Conservation (phyloP, 768 basidiomycete species). For the Coprinopsis strossmayeri region DNA sequence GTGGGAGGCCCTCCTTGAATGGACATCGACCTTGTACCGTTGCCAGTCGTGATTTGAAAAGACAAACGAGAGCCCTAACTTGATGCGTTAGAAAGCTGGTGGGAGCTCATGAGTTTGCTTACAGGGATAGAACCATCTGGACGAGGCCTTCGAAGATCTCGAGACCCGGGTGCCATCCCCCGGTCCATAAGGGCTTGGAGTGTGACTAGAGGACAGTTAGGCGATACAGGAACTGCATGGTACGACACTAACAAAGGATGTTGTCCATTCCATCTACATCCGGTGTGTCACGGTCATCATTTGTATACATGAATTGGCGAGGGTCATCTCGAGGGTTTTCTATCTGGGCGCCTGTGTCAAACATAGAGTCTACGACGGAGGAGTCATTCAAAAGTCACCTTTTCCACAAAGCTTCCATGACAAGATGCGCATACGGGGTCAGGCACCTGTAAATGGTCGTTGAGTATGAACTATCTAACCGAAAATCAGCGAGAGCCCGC, state of each 20-base stretch:
- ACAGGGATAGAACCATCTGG: conserved; percentile 2
- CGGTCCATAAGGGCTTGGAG: conserved; percentile 32
- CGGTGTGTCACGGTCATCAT: conserved; percentile 20
- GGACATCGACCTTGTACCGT: conserved; percentile 6
- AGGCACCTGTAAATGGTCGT: too few species aligned
- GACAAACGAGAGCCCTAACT: conserved; percentile 9
- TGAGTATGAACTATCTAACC: too few species aligned
- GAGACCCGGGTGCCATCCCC: conserved; percentile 18
- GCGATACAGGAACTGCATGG: conserved; percentile 1
- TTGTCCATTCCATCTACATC: conserved; percentile 33
- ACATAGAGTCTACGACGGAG: conserved; percentile 7
- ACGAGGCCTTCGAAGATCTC: conserved; percentile 6
- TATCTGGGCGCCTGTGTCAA: conserved; percentile 38
- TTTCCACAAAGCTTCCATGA: conserved; percentile 77
- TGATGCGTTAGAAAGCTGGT: background rate
- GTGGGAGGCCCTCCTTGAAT: conserved; percentile 6
- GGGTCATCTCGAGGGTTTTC: conserved; percentile 74
- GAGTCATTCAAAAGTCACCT: conserved; percentile 37
- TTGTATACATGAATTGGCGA: conserved; percentile 48
- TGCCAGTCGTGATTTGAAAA: conserved; percentile 9
- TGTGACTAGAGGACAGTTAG: conserved; percentile 18
- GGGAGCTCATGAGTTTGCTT: background rate
- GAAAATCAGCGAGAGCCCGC: too few species aligned
- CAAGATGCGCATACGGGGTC: conserved; percentile 83
- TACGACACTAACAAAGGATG: conserved; percentile 36